Conservation (phyloP, 129 eudicot species). For the Kitagawia praeruptora region DNA sequence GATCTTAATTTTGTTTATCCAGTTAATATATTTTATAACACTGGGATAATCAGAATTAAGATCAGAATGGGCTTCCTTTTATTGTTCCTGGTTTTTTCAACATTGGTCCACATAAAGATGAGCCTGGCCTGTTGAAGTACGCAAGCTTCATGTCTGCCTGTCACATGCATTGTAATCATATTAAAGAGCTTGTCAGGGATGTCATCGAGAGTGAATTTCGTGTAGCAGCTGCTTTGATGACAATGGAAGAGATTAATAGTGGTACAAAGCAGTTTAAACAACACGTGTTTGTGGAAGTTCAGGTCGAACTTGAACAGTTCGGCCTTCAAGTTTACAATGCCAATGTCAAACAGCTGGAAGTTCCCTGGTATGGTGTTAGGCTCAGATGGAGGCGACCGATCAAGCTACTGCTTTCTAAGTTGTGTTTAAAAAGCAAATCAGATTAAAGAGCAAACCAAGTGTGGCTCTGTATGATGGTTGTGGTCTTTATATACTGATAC, state of each 20-base stretch:
- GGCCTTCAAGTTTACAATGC: conserved; percentile 21
- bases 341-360: conserved; percentile 22
- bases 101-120: conserved; percentile 14
- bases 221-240: conserved; percentile 17
- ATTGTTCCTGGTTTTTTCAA: conserved; percentile 5
- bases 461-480: no score
- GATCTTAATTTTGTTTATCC: no score
- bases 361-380: conserved; percentile 13
- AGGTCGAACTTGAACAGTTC: conserved; percentile 17
- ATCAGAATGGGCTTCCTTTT: no score
- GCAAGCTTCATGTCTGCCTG: conserved; percentile 13
- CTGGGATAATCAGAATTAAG: no score
- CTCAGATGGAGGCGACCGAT: conserved; percentile 18
- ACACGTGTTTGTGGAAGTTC: conserved; percentile 11
- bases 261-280: conserved; percentile 9
- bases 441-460: neutral
- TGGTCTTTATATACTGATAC: no score
- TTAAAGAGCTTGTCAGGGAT: conserved; percentile 13
- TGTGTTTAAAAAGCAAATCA: neutral
- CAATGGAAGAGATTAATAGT: conserved; percentile 17
- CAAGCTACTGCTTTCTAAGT: conserved; percentile 1
- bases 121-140: conserved; percentile 1
- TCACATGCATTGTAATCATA: conserved; percentile 6
- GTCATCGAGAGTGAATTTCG: conserved; percentile 14
- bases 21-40: no score